phyloP scores from a whole-genome alignment of 768 basidiomycete species.

The Hortiboletus campestris region DNA sequence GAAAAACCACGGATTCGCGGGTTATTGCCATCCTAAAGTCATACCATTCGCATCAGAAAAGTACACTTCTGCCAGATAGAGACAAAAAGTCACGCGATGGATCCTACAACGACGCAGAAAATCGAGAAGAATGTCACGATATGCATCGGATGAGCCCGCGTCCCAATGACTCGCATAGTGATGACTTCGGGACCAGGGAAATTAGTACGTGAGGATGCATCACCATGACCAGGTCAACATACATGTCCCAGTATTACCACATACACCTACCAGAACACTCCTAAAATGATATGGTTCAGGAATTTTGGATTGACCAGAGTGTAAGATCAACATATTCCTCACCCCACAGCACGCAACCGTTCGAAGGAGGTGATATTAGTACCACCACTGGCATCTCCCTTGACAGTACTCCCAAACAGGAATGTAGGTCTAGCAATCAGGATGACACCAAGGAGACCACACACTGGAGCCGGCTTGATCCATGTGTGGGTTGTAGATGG shows the following conservation, averaged over 20 bases:
- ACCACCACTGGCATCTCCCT: neutral
- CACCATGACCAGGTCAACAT: constrained; percentile 25
- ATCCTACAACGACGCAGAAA: constrained; percentile 41
- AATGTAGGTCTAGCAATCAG: constrained; percentile 77
- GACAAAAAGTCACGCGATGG: constrained; percentile 5
- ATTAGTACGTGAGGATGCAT: neutral
- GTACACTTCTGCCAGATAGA: neutral
- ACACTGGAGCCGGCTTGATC: constrained; percentile 35
- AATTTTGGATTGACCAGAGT: neutral
- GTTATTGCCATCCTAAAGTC: constrained; percentile 10
- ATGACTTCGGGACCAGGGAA: constrained; percentile 35
- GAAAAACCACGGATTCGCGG: constrained; percentile 11
- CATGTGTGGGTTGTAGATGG: neutral
- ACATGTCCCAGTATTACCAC: constrained; percentile 70
- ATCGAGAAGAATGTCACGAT: constrained; percentile 64
- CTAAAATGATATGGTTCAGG: constrained; percentile 31
- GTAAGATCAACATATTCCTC: neutral
- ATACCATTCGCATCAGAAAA: neutral
- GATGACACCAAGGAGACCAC: constrained; percentile 72
- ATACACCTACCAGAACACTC: constrained; percentile 62
- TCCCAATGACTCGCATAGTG: constrained; percentile 66
- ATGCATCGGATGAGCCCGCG: constrained; percentile 73
- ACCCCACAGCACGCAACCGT: constrained; percentile 63
- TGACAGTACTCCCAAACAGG: constrained; percentile 52
- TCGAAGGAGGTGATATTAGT: constrained; percentile 22